Evolutionary conservation across 2,329 filamentous ascomycete genomes (phyloP), one percentile per base, ranked within the genome.

Genomic region (Thermochaetoides dissita): DNA sequence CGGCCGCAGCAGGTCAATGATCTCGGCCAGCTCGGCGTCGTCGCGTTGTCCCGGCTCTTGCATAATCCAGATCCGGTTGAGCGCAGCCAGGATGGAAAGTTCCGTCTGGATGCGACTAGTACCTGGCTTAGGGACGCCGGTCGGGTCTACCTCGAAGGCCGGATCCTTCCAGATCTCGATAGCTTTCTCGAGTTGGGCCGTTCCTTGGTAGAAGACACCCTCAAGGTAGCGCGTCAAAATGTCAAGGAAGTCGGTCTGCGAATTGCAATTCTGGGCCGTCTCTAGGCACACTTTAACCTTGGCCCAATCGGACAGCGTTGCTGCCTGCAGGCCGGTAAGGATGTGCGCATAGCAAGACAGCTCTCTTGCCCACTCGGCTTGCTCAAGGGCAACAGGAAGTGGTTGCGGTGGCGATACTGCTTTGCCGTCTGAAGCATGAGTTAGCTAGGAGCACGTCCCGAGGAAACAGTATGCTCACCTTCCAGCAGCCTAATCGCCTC

Each of bases 201-300:
- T 79, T 11, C 81, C 84, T 63, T 95, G 89, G 40, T 78, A 67
- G 51, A 86, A 81, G 7, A 84, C 72, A 0, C 82, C 88, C 1
- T 71, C 67, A 11, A 94, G 74, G 59, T 95, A 95, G 36, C 74
- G 64, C 6, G 74, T 67, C 36, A 84, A 67, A 31, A 76, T 63
- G 24, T 60, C 58, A 32, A 77, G 67, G 2, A 66, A 46, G 53
- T 63, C 47, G 57, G 59, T 30, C 60, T 59, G 36, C 55, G 57
- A 38, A 66, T 57, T 31, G 68, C 62, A 40, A 55, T 59, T 42
- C 40, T 71, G 65, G 9, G 83, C 61, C 36, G 70, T 67, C 9
- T 67, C 61, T 11, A 84, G 59, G 42, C 68, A 71, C 44, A 74
- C 63, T 51, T 67, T 71, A 4, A 84, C 81, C 36, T 69, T 67